Percentiles rank a stretch among this genome's conserved stretches.
Conservation (phyloP, 2,329 filamentous ascomycete species). For the Trichophyton equinum region DNA sequence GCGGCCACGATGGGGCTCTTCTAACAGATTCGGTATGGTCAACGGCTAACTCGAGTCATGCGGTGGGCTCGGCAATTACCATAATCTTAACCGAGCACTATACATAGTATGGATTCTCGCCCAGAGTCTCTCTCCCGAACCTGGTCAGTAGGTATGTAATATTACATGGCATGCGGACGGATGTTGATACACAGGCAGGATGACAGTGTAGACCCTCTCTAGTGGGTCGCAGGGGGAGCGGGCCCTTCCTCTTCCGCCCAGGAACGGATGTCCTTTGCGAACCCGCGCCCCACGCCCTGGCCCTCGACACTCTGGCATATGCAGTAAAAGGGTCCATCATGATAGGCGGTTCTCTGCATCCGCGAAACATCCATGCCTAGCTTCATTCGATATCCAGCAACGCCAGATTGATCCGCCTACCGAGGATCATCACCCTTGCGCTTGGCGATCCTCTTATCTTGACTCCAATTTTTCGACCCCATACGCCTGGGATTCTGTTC, state of each 20-base stretch:
- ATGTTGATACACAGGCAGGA: neutral
- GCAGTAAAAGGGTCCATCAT: neutral
- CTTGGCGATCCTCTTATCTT: conserved; percentile 2
- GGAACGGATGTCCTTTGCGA: neutral
- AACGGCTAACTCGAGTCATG: neutral
- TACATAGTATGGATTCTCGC: neutral
- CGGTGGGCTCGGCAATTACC: neutral
- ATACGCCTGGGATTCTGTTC: neutral
- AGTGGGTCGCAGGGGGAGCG: neutral
- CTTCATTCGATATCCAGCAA: neutral
- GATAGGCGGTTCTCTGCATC: neutral
- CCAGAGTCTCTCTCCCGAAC: neutral
- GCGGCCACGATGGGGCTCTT: neutral
- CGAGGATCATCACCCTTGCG: neutral
- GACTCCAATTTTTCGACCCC: neutral
- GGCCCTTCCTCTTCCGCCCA: neutral
- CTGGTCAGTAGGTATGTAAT: neutral
- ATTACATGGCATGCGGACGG: neutral
- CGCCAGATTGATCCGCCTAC: neutral
- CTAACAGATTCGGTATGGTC: neutral
- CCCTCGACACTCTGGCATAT: neutral
- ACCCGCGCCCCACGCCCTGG: neutral
- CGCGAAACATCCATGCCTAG: neutral
- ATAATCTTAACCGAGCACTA: neutral
- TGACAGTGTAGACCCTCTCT: neutral